A percentile compares a stretch with the other conserved stretches of the same genome.
phyloP scores from a whole-genome alignment of 1,284 basidiomycete species.

The Cutaneotrichosporon spelunceum region DNA sequence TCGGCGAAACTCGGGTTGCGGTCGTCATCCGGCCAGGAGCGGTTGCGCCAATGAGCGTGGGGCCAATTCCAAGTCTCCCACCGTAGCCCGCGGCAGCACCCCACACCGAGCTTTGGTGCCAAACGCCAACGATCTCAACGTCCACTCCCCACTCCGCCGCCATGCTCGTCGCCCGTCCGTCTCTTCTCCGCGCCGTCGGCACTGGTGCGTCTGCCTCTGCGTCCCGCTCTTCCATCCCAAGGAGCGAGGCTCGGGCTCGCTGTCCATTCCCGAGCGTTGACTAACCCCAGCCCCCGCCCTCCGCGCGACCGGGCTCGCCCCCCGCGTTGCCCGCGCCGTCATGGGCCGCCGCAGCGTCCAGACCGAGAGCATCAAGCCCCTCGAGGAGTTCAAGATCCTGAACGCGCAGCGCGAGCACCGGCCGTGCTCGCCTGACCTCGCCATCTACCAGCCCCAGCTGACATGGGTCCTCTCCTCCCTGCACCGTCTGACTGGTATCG shows the following conservation, averaged over 20 bases:
- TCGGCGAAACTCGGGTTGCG: conserved; percentile 1
- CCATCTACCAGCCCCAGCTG: conserved; percentile 91
- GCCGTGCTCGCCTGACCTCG: conserved; percentile 87
- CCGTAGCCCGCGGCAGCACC: neutral
- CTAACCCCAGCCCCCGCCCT: conserved; percentile 21
- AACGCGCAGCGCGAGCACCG: conserved; percentile 81
- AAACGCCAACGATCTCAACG: neutral
- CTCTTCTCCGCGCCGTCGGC: conserved; percentile 24
- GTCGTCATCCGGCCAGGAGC: neutral
- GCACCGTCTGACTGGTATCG: conserved; percentile 79
- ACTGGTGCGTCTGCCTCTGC: conserved; percentile 17
- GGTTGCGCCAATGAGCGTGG: neutral
- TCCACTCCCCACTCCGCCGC: conserved; percentile 2
- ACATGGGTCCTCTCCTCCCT: conserved; percentile 84
- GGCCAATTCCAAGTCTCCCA: neutral
- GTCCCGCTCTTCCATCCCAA: no score
- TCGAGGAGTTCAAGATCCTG: conserved; percentile 56
- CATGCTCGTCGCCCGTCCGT: conserved; percentile 24
- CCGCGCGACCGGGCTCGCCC: conserved; percentile 8
- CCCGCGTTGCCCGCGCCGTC: conserved; percentile 1
- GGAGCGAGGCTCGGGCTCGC: no score
- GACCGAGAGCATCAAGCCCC: conserved; percentile 37
- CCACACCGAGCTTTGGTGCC: neutral
- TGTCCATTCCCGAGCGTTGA: neutral
- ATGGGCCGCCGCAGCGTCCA: conserved; percentile 23